These are phyloP conservation scores for Suaeda aralocaspica DNA, from an alignment of 148 eudicot species.

Conservation along the genomic window DNA sequence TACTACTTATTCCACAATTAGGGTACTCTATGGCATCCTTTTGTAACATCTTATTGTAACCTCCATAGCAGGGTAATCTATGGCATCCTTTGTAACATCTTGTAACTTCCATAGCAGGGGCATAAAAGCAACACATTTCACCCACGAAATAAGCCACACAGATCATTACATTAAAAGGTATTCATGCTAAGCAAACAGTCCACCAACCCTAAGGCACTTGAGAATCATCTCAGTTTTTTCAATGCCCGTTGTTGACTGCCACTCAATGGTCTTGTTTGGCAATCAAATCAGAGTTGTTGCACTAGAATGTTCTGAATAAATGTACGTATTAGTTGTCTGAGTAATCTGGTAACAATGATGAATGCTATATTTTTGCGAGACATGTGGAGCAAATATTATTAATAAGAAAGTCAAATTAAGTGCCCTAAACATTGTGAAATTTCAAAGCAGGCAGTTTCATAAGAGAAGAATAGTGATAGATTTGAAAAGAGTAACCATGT, in stretches of 20 bases:
- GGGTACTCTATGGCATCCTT: neutral
- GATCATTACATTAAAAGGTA: neutral
- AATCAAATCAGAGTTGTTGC: neutral
- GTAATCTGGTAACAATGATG: neutral
- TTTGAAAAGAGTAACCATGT: neutral
- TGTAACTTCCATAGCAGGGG: too few relatives aligned
- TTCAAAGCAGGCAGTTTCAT: neutral
- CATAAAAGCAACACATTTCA: neutral
- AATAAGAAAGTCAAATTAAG: neutral
- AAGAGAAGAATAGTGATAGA: neutral
- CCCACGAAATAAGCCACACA: neutral
- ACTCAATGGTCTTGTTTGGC: neutral
- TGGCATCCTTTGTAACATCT: too few relatives aligned
- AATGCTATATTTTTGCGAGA: neutral
- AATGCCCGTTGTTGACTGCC: neutral
- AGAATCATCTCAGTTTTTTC: neutral
- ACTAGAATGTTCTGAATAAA: neutral
- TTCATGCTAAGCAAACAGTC: neutral
- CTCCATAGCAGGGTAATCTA: too few relatives aligned
- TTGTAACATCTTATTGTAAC: too few relatives aligned
- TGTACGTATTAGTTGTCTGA: neutral
- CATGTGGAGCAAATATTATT: neutral
- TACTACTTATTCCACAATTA: neutral
- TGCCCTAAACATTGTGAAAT: neutral
- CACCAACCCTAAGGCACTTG: neutral